Evolutionary conservation across 1,139 yeast species (phyloP).

Genomic region (Zygoascus sp.): DNA sequence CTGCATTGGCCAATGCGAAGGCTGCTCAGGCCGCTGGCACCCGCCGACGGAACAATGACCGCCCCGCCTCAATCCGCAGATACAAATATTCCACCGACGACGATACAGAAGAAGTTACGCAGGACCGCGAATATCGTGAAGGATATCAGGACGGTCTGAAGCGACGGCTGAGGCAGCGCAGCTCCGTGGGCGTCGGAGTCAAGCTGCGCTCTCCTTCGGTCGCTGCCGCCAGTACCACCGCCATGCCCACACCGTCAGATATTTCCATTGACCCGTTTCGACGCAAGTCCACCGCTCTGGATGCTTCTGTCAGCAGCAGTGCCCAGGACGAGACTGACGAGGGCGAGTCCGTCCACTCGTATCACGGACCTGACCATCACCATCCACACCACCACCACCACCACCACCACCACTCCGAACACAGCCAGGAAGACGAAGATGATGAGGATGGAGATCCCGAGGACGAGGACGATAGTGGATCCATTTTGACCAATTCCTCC

Average conservation of each 20-base stretch:
- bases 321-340: neutral
- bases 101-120: slow-evolving; percentile 59
- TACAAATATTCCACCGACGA: slow-evolving; percentile 55
- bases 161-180: slow-evolving; percentile 26
- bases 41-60: neutral
- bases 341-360: slow-evolving; percentile 6
- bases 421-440: neutral
- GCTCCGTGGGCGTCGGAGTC: slow-evolving; percentile 1
- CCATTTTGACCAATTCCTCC: slow-evolving; percentile 44
- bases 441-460: slow-evolving; percentile 15
- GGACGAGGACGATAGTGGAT: slow-evolving; percentile 36
- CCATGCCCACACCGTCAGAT: neutral
- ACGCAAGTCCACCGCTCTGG: neutral
- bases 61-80: slow-evolving; percentile 17
- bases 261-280: neutral
- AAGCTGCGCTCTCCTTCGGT: neutral
- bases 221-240: neutral
- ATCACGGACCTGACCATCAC: slow-evolving; percentile 17
- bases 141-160: slow-evolving; percentile 67
- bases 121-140: slow-evolving; percentile 61
- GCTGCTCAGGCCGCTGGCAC: too few species aligned
- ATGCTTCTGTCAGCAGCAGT: neutral
- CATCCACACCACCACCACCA: slow-evolving; percentile 2
- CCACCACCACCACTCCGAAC: neutral
- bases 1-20: too few species aligned